Conservation (phyloP, 805 yeast genomes). For the Wickerhamomyces strasburgensis region DNA sequence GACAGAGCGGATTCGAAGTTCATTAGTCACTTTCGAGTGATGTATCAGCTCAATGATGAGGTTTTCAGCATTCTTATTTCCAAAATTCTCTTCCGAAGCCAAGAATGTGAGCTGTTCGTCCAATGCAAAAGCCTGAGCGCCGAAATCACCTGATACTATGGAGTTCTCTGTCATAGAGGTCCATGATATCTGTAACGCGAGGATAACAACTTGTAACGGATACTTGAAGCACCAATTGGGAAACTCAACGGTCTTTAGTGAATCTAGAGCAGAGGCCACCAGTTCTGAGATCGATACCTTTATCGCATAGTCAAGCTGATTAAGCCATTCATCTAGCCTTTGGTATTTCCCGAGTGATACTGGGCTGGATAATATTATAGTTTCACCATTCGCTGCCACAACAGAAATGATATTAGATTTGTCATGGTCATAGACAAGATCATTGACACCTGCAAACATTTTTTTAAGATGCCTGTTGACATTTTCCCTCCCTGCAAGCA, state of each 20-base stretch:
- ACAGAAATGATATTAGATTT: slow-evolving; percentile 39
- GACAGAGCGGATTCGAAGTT: slow-evolving; percentile 10
- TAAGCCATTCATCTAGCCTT: slow-evolving; percentile 58
- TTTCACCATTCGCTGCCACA: slow-evolving; percentile 64
- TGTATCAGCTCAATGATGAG: slow-evolving; percentile 67
- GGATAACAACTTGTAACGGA: slow-evolving; percentile 53
- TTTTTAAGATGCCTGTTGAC: slow-evolving; percentile 60
- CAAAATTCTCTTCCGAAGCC: background rate
- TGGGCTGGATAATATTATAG: slow-evolving; percentile 35
- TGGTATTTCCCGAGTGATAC: slow-evolving; percentile 39
- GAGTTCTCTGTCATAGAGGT: slow-evolving; percentile 38
- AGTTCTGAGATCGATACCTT: slow-evolving; percentile 40
- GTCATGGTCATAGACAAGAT: slow-evolving; percentile 33
- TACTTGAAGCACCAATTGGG: slow-evolving; percentile 31
- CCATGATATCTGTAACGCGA: slow-evolving; percentile 56
- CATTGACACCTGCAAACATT: slow-evolving; percentile 63
- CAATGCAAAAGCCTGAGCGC: slow-evolving; percentile 21
- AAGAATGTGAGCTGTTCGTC: background rate
- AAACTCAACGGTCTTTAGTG: slow-evolving; percentile 18
- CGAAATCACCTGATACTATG: slow-evolving; percentile 10
- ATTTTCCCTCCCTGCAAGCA: slow-evolving; percentile 63
- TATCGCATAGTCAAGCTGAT: slow-evolving; percentile 49
- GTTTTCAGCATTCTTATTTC: background rate
- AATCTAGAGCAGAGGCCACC: slow-evolving; percentile 29
- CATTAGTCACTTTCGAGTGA: slow-evolving; percentile 38